Conservation (phyloP, 2,329 filamentous ascomycete genomes). For the Beauveria bassiana region DNA sequence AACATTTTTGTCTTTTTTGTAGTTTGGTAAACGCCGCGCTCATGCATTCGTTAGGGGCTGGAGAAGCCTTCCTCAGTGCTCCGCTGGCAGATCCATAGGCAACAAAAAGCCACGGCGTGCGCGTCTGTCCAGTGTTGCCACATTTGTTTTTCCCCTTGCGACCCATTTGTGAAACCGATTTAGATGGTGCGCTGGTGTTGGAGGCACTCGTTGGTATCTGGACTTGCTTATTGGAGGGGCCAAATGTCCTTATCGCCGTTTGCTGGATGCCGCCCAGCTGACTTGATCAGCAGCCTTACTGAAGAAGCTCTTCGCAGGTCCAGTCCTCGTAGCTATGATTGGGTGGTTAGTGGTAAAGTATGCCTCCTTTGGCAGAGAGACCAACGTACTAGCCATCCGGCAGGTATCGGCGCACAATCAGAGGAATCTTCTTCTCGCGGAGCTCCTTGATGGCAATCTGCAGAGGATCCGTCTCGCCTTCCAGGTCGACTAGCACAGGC, state of each 20-base stretch:
- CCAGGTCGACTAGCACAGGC: slow-evolving; percentile 89
- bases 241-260: background rate
- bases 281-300: slow-evolving; percentile 31
- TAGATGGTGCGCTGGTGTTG: background rate
- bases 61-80: background rate
- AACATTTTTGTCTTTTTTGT: background rate
- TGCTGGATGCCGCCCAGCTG: background rate
- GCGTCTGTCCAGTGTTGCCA: background rate
- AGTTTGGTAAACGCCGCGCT: slow-evolving; percentile 20
- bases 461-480: slow-evolving; percentile 94
- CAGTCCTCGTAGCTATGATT: slow-evolving; percentile 87
- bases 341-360: slow-evolving; percentile 15
- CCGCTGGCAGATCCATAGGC: background rate
- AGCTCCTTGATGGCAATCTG: slow-evolving; percentile 98
- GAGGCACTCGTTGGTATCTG: background rate
- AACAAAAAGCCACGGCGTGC: background rate
- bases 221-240: background rate
- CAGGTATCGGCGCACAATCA: slow-evolving; percentile 91
- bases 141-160: background rate
- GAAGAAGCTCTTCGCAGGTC: slow-evolving; percentile 91
- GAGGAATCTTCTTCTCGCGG: slow-evolving; percentile 94
- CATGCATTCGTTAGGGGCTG: slow-evolving; percentile 17
- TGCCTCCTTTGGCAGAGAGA: background rate
- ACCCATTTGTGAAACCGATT: background rate
- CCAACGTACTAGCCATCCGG: slow-evolving; percentile 84